These are phyloP conservation scores for Meyerozyma smithsonii DNA, from an alignment of 1,139 yeast genomes.

Conservation along the genomic window DNA sequence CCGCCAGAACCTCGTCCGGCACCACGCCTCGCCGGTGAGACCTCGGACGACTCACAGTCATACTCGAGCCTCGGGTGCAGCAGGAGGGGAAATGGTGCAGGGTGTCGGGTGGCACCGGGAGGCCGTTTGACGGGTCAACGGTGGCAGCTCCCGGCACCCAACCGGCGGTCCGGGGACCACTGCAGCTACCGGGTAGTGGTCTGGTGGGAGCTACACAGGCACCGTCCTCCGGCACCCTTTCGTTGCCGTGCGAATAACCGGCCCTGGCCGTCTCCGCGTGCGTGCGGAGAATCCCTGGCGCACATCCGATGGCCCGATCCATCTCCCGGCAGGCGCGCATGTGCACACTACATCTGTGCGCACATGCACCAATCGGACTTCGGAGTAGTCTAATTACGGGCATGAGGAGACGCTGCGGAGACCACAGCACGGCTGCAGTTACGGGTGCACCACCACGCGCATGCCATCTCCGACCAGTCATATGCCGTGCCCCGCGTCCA, in stretches of 20 bases:
- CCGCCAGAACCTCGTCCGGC: too few relatives aligned
- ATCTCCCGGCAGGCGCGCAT: conserved; percentile 1
- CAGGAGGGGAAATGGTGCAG: conserved; percentile 3
- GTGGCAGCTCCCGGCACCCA: too few relatives aligned
- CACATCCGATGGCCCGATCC: conserved; percentile 1
- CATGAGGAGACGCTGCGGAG: conserved; percentile 2
- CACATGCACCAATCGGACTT: conserved; percentile 3
- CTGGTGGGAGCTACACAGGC: too few relatives aligned
- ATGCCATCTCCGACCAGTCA: too few relatives aligned
- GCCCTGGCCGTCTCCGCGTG: neutral
- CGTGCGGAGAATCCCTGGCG: neutral
- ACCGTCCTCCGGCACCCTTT: too few relatives aligned
- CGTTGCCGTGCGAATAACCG: too few relatives aligned
- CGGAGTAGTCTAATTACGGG: conserved; percentile 1
- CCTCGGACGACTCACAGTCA: conserved; percentile 4
- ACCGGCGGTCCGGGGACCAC: too few relatives aligned
- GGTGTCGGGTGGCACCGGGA: conserved; percentile 1
- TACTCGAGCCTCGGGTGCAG: conserved; percentile 1
- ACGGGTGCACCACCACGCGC: too few relatives aligned
- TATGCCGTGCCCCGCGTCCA: too few relatives aligned
- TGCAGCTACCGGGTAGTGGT: too few relatives aligned
- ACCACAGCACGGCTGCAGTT: neutral
- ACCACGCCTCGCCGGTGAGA: too few relatives aligned
- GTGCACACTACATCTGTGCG: conserved; percentile 1
- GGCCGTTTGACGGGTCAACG: too few relatives aligned